Evolutionary conservation across 495 filamentous ascomycete species (phyloP).

Genomic region (Echria macrotheca): DNA sequence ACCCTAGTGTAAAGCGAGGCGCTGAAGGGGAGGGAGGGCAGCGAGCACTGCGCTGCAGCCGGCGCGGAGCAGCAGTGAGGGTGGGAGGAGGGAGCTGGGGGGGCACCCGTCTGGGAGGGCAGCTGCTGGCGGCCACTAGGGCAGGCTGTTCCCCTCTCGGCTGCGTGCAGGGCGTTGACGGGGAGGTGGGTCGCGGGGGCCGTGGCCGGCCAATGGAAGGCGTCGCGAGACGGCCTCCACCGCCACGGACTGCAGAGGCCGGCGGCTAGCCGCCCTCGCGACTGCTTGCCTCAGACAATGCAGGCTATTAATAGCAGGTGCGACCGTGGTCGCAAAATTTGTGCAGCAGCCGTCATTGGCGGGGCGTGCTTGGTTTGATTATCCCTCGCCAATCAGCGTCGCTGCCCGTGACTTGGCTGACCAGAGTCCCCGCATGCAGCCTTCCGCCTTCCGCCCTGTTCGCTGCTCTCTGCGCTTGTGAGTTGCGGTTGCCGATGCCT

Average conservation of each 20-base stretch:
- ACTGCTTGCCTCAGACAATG: slow-evolving; percentile 29
- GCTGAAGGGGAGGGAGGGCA: neutral
- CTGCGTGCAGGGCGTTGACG: slow-evolving; percentile 21
- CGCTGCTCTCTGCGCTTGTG: neutral
- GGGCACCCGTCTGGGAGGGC: neutral
- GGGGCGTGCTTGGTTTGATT: slow-evolving; percentile 1
- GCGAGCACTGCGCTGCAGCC: too few relatives aligned
- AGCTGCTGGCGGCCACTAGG: slow-evolving; percentile 9
- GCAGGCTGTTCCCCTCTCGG: slow-evolving; percentile 15
- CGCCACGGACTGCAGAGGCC: slow-evolving; percentile 8
- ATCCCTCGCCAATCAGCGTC: slow-evolving; percentile 11
- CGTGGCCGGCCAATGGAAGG: slow-evolving; percentile 17
- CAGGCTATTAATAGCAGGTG: slow-evolving; percentile 29
- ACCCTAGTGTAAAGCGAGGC: too few relatives aligned
- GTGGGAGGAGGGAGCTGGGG: neutral
- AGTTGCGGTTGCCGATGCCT: too few relatives aligned
- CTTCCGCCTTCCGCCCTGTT: neutral
- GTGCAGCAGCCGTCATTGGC: slow-evolving; percentile 21
- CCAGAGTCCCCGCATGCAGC: slow-evolving; percentile 7
- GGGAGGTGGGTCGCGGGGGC: slow-evolving; percentile 20
- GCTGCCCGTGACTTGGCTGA: slow-evolving; percentile 9
- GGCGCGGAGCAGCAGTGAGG: too few relatives aligned
- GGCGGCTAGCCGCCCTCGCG: slow-evolving; percentile 27
- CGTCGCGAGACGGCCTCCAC: neutral
- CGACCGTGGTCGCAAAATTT: slow-evolving; percentile 23